Evolutionary conservation across 495 filamentous ascomycete species (phyloP), one percentile per base, ranked within the genome.

Genomic region (Physcia stellaris): DNA sequence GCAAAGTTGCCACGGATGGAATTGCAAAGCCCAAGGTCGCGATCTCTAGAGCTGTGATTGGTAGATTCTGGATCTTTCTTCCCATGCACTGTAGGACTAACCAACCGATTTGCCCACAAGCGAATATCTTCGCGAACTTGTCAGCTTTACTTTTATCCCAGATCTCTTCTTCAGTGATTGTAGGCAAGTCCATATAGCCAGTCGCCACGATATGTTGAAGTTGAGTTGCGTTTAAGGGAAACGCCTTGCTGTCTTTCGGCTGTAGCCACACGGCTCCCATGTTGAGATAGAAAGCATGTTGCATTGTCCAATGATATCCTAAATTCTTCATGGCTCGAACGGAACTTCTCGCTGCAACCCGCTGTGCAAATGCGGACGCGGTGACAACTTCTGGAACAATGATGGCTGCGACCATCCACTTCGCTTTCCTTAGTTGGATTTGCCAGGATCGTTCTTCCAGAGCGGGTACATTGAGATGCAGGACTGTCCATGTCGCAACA

Each of bases 241-340:
- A 60, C 0, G 56, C 30, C 0, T 5, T 16, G 26, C 12, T 23
- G n/a, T 57, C 62, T 0, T 9, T 18, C 2, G 46, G 24, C 9
- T 51, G 6, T 0, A 58, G 45, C 13, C 51, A 11, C 41, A 64
- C 50, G 9, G 59, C 61, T 26, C 63, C 63, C 40, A 50, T 59
- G 35, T 65, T 49, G 13, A 58, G 57, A 37, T 46, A 63, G 40
- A 61, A 64, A 13, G 35, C 62, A 20, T 58, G 53, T 6, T 24
- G 30, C 24, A 61, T 39, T 1, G 59, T 62, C 62, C 60, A 65
- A 2, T 37, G 16, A 20, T 49, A 35, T 12, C 50, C 50, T 11
- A 48, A 30, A 6, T 16, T 12, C 21, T 39, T 27, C 43, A 56
- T 44, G 23, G 46, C 46, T 6, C 11, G 7, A 2, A 39, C 37